Base-by-base conservation (phyloP, 768 basidiomycete genomes). In the Austroboletus eburneus region DNA sequence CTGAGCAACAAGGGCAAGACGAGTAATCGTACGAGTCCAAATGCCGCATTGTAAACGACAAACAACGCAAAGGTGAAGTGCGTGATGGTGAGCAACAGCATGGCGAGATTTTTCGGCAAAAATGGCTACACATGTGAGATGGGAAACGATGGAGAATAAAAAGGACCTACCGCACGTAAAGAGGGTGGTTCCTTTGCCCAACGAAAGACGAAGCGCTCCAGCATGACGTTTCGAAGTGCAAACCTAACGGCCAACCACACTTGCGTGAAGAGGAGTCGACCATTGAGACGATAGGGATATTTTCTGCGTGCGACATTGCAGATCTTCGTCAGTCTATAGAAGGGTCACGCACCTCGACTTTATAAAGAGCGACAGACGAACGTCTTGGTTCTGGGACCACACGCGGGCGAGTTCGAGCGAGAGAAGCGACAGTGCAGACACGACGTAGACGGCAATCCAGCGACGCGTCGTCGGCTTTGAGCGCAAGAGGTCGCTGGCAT, bases 271-370 rank as follows among this genome's bases (percentile, higher is more conserved):
- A 88, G 51, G 5, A 86, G 66, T 16, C 78, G 77, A 1, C 84
- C 85, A 43, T 87, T 87, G 18, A 88, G 70, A 56, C 87, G 82
- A 52, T 79, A 78, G 0, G 85, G 85, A 49, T 89, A 84, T 64
- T 84, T 87, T 57, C 85, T 87, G 50, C 37, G n/a, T 4, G 27
- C 34, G 18, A 0, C 3, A 32, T 36, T 41, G 10, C 34, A 9
- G 20, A 34, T 4, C 9, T 47, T 36, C 10, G 32, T 17, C 17
- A 6, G 10, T 22, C 13, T 5, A 1, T 16, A 6, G n/a, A n/a
- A 6, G 20, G 4, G 18, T 5, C 62, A 73, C 54, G 23, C 47
- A 85, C 27, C 27, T 27, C 12, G 27, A 27, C 27, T 27, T 27
- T 5, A 27, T 12, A 27, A 27, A 27, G 7, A 27, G 12, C 7